Percentiles rank a stretch among this genome's conserved stretches.
Evolutionary conservation across 306 rosid species (phyloP).

Genomic region (Begonia peltatifolia): DNA sequence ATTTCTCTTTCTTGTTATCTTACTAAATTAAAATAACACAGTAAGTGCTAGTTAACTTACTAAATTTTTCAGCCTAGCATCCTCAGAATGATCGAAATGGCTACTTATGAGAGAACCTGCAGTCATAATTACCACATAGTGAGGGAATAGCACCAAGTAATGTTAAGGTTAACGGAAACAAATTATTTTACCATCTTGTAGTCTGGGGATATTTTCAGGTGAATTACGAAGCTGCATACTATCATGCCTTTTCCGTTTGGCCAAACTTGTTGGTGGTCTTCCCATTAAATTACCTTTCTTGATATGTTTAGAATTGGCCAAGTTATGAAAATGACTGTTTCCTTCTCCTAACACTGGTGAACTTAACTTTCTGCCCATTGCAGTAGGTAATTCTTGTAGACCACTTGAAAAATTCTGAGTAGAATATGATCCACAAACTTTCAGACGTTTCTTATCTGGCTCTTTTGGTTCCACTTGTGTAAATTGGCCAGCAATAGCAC

Average conservation of each 20-base stretch:
- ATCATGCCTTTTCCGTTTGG: slow-evolving; percentile 23
- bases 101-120: slow-evolving; percentile 33
- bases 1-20: no score
- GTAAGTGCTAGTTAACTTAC: slow-evolving; percentile 31
- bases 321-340: slow-evolving; percentile 16
- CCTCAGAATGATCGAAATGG: slow-evolving; percentile 29
- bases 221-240: slow-evolving; percentile 27
- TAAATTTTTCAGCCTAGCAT: slow-evolving; percentile 21
- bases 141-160: slow-evolving; percentile 1
- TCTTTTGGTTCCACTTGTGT: slow-evolving; percentile 36
- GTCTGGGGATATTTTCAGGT: slow-evolving; percentile 29
- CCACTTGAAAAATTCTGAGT: slow-evolving; percentile 18
- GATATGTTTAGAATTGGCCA: slow-evolving; percentile 20
- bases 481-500: slow-evolving; percentile 17
- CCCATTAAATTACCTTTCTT: slow-evolving; percentile 24
- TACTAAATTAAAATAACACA: no score
- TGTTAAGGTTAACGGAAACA: slow-evolving; percentile 5
- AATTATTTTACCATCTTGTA: slow-evolving; percentile 36
- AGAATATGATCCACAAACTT: slow-evolving; percentile 30
- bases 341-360: slow-evolving; percentile 23
- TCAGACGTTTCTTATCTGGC: slow-evolving; percentile 58
- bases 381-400: slow-evolving; percentile 23
- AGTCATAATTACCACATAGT: slow-evolving; percentile 11
- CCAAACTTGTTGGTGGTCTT: slow-evolving; percentile 27
- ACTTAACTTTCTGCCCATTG: slow-evolving; percentile 24